Conservation (phyloP, 2,329 filamentous ascomycete genomes). For the Herpotrichia juniperi region DNA sequence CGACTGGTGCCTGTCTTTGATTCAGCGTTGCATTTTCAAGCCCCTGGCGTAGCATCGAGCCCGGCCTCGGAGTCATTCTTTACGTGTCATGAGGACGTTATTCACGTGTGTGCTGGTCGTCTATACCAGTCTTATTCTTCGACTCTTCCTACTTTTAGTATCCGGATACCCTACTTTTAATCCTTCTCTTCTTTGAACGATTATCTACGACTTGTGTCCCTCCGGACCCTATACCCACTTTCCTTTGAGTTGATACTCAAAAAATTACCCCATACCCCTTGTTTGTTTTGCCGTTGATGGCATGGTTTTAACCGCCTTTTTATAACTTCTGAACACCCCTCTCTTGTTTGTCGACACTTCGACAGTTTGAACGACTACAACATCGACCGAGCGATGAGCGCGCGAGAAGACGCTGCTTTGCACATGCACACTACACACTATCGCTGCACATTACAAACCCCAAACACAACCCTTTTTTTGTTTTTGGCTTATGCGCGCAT, state of each 20-base stretch:
- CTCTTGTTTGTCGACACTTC: slow-evolving; percentile 1
- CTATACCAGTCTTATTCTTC: slow-evolving; percentile 16
- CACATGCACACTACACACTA: slow-evolving; percentile 4
- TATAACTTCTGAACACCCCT: slow-evolving; percentile 15
- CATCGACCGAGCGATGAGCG: background rate
- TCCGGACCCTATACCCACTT: slow-evolving; percentile 21
- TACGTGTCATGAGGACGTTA: slow-evolving; percentile 13
- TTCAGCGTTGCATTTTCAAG: slow-evolving; percentile 22
- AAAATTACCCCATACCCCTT: slow-evolving; percentile 6
- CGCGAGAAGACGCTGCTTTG: slow-evolving; percentile 22
- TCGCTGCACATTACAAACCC: slow-evolving; percentile 1
- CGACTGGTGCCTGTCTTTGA: slow-evolving; percentile 39
- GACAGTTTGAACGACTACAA: background rate
- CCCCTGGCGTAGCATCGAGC: slow-evolving; percentile 10
- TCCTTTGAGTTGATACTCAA: slow-evolving; percentile 17
- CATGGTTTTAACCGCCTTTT: slow-evolving; percentile 12
- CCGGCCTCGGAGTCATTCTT: slow-evolving; percentile 7
- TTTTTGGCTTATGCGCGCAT: background rate
- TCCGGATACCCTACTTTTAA: slow-evolving; percentile 33
- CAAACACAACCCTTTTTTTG: background rate
- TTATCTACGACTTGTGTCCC: slow-evolving; percentile 26
- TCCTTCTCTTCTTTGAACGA: slow-evolving; percentile 32
- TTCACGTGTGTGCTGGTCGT: slow-evolving; percentile 6
- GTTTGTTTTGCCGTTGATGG: background rate
- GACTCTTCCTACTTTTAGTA: slow-evolving; percentile 21